phyloP scores from a whole-genome alignment of 345 rosid species.

The Iberis pinnata region DNA sequence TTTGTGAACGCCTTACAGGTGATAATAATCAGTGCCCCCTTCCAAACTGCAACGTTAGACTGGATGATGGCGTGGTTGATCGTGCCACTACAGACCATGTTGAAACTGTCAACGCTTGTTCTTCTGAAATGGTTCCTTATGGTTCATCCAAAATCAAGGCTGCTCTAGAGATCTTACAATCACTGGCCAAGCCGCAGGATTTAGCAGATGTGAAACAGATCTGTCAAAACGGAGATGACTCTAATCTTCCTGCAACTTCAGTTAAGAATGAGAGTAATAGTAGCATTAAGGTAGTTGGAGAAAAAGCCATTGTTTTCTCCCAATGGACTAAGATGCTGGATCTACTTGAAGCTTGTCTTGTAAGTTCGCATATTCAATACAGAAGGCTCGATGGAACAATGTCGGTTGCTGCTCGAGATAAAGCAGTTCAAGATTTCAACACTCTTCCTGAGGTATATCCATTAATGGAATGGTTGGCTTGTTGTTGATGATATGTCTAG shows the following conservation, averaged over 20 bases:
- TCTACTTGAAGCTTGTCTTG: constrained; percentile 72
- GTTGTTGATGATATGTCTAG: no score
- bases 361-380: constrained; percentile 59
- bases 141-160: constrained; percentile 89
- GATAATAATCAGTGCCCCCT: constrained; percentile 67
- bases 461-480: no score
- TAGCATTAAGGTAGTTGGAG: constrained; percentile 39
- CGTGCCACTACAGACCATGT: constrained; percentile 34
- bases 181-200: constrained; percentile 44
- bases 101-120: constrained; percentile 27
- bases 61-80: constrained; percentile 33
- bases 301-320: constrained; percentile 90
- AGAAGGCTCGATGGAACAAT: constrained; percentile 98
- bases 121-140: constrained; percentile 23
- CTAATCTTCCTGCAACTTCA: constrained; percentile 25
- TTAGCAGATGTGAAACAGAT: constrained; percentile 22
- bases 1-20: constrained; percentile 63
- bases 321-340: constrained; percentile 98
- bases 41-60: constrained; percentile 53
- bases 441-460: constrained; percentile 73
- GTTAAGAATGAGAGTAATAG: no score
- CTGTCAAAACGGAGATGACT: constrained; percentile 25
- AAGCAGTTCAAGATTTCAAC: constrained; percentile 95
- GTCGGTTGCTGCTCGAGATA: constrained; percentile 90
- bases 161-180: constrained; percentile 67